Conservation (phyloP, 495 filamentous ascomycete genomes). For the Chaetomidium leptoderma region DNA sequence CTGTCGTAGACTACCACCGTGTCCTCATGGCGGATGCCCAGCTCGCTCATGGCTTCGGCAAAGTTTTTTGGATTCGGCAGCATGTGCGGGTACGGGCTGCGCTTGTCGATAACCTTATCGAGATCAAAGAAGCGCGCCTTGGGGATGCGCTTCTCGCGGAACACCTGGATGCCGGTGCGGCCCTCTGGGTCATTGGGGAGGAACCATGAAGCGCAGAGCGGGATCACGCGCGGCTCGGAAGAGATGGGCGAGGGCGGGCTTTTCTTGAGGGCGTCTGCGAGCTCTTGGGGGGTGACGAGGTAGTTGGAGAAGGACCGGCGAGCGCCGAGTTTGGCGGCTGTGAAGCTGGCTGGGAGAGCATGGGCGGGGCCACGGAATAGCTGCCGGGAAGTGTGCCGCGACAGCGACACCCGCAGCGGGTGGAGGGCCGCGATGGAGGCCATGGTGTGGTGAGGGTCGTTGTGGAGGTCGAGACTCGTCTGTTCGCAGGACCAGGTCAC, state of each 20-base stretch:
- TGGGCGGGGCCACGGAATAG: constrained; percentile 20
- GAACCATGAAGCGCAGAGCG: constrained; percentile 92
- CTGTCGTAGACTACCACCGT: constrained; percentile 91
- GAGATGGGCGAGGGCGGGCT: constrained; percentile 69
- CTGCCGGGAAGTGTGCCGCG: constrained; percentile 24
- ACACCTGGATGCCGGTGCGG: constrained; percentile 72
- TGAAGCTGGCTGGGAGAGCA: constrained; percentile 15
- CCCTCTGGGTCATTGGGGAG: constrained; percentile 74
- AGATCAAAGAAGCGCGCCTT: constrained; percentile 94
- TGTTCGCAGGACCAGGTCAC: neutral
- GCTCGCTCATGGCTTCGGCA: constrained; percentile 76
- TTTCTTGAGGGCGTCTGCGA: constrained; percentile 71
- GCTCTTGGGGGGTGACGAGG: constrained; percentile 78
- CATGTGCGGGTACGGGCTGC: constrained; percentile 94
- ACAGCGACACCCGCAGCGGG: constrained; percentile 36
- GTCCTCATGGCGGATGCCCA: constrained; percentile 83
- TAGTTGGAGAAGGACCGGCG: constrained; percentile 64
- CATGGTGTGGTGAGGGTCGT: no score
- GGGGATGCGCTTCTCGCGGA: constrained; percentile 73
- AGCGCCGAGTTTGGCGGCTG: neutral
- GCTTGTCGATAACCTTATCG: constrained; percentile 80
- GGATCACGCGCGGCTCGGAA: constrained; percentile 73
- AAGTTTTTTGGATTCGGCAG: constrained; percentile 77
- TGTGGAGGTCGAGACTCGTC: neutral
- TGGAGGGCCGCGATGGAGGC: constrained; percentile 34